A percentile compares a stretch with the other conserved stretches of the same genome.
These are phyloP conservation scores for Dictyophora rubrovolvata DNA, from an alignment of 768 basidiomycete species.

Conservation along the genomic window DNA sequence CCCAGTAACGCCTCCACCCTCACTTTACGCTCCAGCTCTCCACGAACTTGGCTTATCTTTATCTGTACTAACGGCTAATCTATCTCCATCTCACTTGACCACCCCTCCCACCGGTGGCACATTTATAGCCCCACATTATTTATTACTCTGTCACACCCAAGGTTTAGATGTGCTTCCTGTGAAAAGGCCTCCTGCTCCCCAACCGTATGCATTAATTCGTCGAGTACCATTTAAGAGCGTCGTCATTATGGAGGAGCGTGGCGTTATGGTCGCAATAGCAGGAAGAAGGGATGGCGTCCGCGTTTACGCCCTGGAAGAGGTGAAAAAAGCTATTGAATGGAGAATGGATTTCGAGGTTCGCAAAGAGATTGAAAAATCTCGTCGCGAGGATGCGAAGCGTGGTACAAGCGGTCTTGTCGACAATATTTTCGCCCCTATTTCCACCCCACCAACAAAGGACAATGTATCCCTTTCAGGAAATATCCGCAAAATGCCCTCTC, in stretches of 20 bases:
- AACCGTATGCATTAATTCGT: constrained; percentile 75
- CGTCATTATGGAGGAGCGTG: constrained; percentile 89
- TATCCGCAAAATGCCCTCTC: background rate
- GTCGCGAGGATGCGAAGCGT: constrained; percentile 59
- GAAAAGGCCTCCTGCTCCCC: constrained; percentile 57
- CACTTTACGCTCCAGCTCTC: constrained; percentile 60
- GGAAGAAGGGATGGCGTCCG: constrained; percentile 79
- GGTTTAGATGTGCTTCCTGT: constrained; percentile 81
- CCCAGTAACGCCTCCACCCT: constrained; percentile 62
- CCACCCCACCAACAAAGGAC: background rate
- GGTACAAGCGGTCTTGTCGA: constrained; percentile 26
- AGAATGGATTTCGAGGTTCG: constrained; percentile 71
- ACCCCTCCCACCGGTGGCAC: constrained; percentile 69
- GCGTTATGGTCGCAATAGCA: constrained; percentile 83
- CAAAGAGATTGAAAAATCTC: constrained; percentile 62
- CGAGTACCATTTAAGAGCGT: constrained; percentile 76
- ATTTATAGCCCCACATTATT: constrained; percentile 71
- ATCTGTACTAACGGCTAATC: constrained; percentile 51
- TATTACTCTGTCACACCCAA: constrained; percentile 77
- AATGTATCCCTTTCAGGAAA: background rate
- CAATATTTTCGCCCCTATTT: constrained; percentile 13
- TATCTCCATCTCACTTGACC: constrained; percentile 69
- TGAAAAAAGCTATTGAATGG: constrained; percentile 82
- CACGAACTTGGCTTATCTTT: constrained; percentile 68
- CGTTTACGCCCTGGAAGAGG: constrained; percentile 81